Percentiles rank a stretch among this genome's conserved stretches.
Evolutionary conservation across 1,139 yeast species (phyloP).

Genomic region (Pichia sp.): DNA sequence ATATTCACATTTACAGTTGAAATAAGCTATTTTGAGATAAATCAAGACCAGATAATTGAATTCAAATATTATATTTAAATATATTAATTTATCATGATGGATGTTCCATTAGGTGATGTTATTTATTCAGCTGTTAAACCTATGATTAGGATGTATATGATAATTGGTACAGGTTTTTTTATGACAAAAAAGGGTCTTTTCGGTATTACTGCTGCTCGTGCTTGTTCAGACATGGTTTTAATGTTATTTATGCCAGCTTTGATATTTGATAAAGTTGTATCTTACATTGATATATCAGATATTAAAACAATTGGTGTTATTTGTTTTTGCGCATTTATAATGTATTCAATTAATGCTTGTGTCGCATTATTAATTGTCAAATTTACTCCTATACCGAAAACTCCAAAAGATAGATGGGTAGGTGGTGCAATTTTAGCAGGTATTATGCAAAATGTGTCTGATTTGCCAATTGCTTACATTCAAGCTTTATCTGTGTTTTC

Average conservation of each 20-base stretch:
- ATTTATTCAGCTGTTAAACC: conserved; percentile 55
- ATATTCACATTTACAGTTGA: no score
- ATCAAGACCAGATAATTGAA: no score
- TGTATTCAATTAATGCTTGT: conserved; percentile 37
- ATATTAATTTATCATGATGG: conserved; percentile 5
- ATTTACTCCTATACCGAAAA: conserved; percentile 40
- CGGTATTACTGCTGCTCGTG: conserved; percentile 52
- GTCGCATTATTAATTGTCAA: conserved; percentile 30
- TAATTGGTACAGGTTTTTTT: conserved; percentile 45
- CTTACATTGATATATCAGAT: conserved; percentile 45
- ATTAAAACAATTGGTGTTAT: conserved; percentile 51
- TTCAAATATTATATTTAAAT: no score
- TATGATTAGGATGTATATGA: conserved; percentile 52
- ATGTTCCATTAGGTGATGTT: conserved; percentile 37
- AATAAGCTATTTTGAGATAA: no score
- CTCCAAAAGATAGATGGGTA: conserved; percentile 37
- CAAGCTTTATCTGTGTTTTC: conserved; percentile 61
- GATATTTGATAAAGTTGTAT: conserved; percentile 45
- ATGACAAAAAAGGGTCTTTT: conserved; percentile 45
- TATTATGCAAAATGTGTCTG: conserved; percentile 55
- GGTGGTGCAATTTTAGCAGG: conserved; percentile 56
- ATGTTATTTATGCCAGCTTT: conserved; percentile 52
- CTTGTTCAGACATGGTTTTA: conserved; percentile 48
- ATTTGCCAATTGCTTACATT: conserved; percentile 55
- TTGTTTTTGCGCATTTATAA: conserved; percentile 42